Evolutionary conservation across 1,284 basidiomycete genomes (phyloP).

Genomic region (Hemileccinum hortonii): DNA sequence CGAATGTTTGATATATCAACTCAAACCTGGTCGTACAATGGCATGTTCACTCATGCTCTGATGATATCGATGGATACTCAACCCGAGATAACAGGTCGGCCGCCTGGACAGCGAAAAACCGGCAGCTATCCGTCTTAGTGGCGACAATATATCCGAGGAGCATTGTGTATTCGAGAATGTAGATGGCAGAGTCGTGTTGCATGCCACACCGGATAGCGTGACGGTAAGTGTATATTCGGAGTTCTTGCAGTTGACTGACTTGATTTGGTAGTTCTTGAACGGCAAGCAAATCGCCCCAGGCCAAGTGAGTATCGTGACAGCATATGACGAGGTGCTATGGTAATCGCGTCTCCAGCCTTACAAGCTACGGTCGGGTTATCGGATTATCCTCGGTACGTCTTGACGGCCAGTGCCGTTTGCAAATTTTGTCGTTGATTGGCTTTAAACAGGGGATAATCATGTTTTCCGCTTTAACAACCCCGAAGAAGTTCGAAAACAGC

Average conservation of each 20-base stretch:
- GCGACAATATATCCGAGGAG: conserved; percentile 86
- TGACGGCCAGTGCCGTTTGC: conserved; percentile 3
- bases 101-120: conserved; percentile 76
- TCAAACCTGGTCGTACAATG: conserved; percentile 84
- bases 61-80: conserved; percentile 15
- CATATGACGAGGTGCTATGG: conserved; percentile 15
- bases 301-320: conserved; percentile 49
- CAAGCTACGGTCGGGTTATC: conserved; percentile 88
- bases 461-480: conserved; percentile 98
- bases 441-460: conserved; percentile 81
- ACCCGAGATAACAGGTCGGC: conserved; percentile 58
- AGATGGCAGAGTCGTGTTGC: conserved; percentile 83
- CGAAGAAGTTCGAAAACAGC: conserved; percentile 87
- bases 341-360: conserved; percentile 52
- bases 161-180: conserved; percentile 91
- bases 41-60: conserved; percentile 37
- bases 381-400: conserved; percentile 84
- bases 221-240: conserved; percentile 58
- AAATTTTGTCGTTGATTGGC: conserved; percentile 3
- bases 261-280: conserved; percentile 72
- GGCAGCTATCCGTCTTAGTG: conserved; percentile 91
- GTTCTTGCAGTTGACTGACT: conserved; percentile 7
- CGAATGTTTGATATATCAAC: conserved; percentile 92
- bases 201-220: conserved; percentile 75
- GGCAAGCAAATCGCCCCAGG: conserved; percentile 81